phyloP scores from a whole-genome alignment of 495 filamentous ascomycete genomes.

The Lepidopterella palustris region DNA sequence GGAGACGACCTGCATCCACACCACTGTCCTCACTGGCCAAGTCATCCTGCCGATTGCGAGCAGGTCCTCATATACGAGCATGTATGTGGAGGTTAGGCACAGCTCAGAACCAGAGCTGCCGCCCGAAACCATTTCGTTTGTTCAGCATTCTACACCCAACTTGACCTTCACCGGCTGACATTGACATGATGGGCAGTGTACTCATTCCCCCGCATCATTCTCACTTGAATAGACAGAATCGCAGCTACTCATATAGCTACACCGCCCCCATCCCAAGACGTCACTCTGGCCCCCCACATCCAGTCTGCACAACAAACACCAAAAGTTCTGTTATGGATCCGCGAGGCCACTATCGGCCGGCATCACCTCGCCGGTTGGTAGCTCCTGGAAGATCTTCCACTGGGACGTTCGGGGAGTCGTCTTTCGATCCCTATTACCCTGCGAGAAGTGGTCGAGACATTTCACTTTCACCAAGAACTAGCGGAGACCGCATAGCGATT shows the following conservation, averaged over 20 bases:
- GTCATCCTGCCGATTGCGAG: neutral
- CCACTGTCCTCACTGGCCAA: neutral
- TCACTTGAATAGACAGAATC: constrained; percentile 5
- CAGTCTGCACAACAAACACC: neutral
- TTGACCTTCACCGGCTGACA: constrained; percentile 14
- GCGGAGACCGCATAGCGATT: constrained; percentile 19
- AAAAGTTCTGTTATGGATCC: constrained; percentile 11
- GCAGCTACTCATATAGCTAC: constrained; percentile 12
- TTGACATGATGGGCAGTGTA: constrained; percentile 20
- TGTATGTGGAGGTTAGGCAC: constrained; percentile 23
- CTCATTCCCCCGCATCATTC: constrained; percentile 2
- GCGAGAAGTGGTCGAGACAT: neutral
- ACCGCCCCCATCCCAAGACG: constrained; percentile 14
- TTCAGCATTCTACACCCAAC: constrained; percentile 2
- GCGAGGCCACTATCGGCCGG: constrained; percentile 22
- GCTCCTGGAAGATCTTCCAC: constrained; percentile 24
- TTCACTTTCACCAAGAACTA: constrained; percentile 19
- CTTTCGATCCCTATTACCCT: constrained; percentile 16
- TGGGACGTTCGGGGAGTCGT: constrained; percentile 18
- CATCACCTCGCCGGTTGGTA: constrained; percentile 21
- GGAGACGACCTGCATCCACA: neutral
- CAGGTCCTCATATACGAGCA: constrained; percentile 6
- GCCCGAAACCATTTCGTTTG: constrained; percentile 20
- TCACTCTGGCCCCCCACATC: neutral
- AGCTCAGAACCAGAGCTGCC: constrained; percentile 13